Conservation (phyloP, 768 basidiomycete genomes). For the Xerocomellus intermedius region DNA sequence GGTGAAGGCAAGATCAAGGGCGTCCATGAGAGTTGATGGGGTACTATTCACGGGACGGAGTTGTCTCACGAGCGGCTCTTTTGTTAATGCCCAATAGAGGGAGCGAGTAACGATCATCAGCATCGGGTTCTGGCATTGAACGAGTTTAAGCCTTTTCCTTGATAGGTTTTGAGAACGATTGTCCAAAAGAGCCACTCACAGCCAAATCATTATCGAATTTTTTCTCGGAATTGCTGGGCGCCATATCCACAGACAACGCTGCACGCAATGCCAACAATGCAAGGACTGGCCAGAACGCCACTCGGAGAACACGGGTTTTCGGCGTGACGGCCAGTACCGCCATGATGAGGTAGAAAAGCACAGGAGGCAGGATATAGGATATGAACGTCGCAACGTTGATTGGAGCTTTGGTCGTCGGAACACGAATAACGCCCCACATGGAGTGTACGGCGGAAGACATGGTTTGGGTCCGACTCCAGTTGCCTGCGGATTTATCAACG, state of each 20-base stretch:
- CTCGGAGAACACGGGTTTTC: neutral
- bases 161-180: too few relatives aligned
- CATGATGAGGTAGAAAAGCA: neutral
- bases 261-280: neutral
- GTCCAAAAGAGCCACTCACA: neutral
- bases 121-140: neutral
- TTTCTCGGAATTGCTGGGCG: neutral
- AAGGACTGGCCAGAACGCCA: neutral
- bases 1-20: too few relatives aligned
- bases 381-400: neutral
- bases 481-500: too few relatives aligned
- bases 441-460: neutral
- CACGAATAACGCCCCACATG: neutral
- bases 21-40: too few relatives aligned
- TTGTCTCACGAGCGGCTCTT: neutral
- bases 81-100: neutral
- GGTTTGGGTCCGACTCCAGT: too few relatives aligned
- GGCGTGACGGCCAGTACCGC: neutral
- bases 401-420: neutral
- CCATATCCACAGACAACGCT: neutral
- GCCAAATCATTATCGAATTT: neutral
- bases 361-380: neutral
- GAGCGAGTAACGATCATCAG: neutral
- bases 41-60: too few relatives aligned
- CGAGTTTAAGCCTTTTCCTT: neutral